These are phyloP conservation scores for Candolleomyces efflorescens DNA, from an alignment of 768 basidiomycete species.

Conservation along the genomic window DNA sequence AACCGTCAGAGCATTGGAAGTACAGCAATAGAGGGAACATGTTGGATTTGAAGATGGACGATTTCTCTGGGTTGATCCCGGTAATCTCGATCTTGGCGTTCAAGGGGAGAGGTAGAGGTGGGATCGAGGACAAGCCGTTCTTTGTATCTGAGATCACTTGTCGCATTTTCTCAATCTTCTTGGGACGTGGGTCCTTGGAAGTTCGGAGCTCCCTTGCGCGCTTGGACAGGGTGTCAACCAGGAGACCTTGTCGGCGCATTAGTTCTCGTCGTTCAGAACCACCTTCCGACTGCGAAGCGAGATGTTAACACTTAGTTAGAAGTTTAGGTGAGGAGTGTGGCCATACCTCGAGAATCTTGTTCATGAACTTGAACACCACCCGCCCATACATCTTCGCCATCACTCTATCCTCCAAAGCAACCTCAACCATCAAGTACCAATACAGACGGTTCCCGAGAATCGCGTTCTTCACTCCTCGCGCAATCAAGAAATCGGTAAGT, in stretches of 20 bases:
- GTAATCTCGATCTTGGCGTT: conserved; percentile 83
- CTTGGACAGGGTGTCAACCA: conserved; percentile 81
- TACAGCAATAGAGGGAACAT: conserved; percentile 88
- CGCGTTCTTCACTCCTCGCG: conserved; percentile 75
- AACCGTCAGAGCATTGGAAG: conserved; percentile 81
- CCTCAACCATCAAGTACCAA: conserved; percentile 98
- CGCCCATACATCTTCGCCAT: conserved; percentile 92
- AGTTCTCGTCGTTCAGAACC: conserved; percentile 81
- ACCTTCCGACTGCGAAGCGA: conserved; percentile 49
- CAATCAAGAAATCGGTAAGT: conserved; percentile 87
- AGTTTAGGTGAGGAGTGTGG: background rate
- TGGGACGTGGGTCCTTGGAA: conserved; percentile 90
- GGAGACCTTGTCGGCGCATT: conserved; percentile 87
- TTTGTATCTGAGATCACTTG: conserved; percentile 80
- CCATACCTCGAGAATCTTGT: conserved; percentile 77
- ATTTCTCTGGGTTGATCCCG: conserved; percentile 88
- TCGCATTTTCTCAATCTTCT: conserved; percentile 97
- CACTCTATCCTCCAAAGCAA: conserved; percentile 78
- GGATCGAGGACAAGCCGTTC: conserved; percentile 74
- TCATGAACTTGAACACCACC: conserved; percentile 88
- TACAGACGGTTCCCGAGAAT: conserved; percentile 89
- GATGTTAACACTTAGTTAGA: background rate
- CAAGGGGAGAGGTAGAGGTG: conserved; percentile 83
- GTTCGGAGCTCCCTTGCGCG: conserved; percentile 83
- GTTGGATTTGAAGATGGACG: conserved; percentile 96